Evolutionary conservation across 2,329 filamentous ascomycete genomes (phyloP).

Genomic region (Fusarium mexicanum): DNA sequence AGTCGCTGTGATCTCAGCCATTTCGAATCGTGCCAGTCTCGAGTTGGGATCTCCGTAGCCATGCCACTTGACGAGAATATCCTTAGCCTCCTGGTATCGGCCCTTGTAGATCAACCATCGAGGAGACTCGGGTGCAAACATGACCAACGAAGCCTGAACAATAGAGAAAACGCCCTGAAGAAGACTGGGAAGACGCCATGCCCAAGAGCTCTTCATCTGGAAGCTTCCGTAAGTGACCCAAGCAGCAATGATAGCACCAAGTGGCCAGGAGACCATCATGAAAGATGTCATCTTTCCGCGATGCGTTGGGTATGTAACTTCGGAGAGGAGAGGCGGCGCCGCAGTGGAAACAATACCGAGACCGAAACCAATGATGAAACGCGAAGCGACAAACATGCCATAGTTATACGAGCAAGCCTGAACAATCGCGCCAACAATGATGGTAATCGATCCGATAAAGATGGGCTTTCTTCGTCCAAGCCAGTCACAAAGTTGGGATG

Average conservation of each 20-base stretch:
- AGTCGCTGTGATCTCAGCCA: constrained; percentile 36
- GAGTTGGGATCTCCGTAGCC: constrained; percentile 32
- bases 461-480: constrained; percentile 44
- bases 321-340: constrained; percentile 48
- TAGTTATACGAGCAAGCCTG: constrained; percentile 46
- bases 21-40: constrained; percentile 26
- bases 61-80: constrained; percentile 38
- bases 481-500: constrained; percentile 43
- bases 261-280: constrained; percentile 36
- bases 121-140: constrained; percentile 36
- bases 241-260: constrained; percentile 35
- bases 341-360: constrained; percentile 49
- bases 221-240: constrained; percentile 54
- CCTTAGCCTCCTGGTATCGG: constrained; percentile 33
- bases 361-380: constrained; percentile 52
- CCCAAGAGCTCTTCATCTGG: constrained; percentile 52
- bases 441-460: constrained; percentile 39
- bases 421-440: constrained; percentile 44
- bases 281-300: constrained; percentile 46
- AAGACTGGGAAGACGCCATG: constrained; percentile 61
- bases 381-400: constrained; percentile 48
- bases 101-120: constrained; percentile 43
- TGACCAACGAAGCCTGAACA: neutral
- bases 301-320: constrained; percentile 50
- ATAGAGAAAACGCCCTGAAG: constrained; percentile 52